Conservation (phyloP, 2,329 filamentous ascomycete species). For the Paraphoma sp. region DNA sequence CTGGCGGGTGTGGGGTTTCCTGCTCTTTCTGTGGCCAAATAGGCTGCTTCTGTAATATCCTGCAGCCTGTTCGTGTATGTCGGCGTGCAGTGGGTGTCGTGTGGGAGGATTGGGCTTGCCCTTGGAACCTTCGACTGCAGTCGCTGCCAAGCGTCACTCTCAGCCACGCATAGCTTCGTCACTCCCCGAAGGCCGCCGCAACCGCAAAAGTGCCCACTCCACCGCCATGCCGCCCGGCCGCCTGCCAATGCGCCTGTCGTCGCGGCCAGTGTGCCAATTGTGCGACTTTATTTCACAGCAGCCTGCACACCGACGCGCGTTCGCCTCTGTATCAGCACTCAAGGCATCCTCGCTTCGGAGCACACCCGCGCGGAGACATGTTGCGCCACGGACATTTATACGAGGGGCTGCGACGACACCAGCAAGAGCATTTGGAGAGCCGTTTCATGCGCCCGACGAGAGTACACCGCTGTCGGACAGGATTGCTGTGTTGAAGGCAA, state of each 20-base stretch:
- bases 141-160: slow-evolving; percentile 10
- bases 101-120: slow-evolving; percentile 15
- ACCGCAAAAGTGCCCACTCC: slow-evolving; percentile 1
- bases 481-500: slow-evolving; percentile 25
- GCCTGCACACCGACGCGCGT: slow-evolving; percentile 36
- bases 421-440: slow-evolving; percentile 17
- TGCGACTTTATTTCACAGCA: slow-evolving; percentile 42
- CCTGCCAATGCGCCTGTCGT: slow-evolving; percentile 33
- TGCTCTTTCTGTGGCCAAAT: background rate
- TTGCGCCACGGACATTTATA: slow-evolving; percentile 18
- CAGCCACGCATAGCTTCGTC: slow-evolving; percentile 27
- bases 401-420: slow-evolving; percentile 29
- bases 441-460: slow-evolving; percentile 17
- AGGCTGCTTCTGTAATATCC: slow-evolving; percentile 8
- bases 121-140: slow-evolving; percentile 14
- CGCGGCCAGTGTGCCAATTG: slow-evolving; percentile 43
- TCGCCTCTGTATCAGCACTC: slow-evolving; percentile 30
- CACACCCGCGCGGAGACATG: slow-evolving; percentile 25
- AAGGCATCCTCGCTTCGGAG: slow-evolving; percentile 33
- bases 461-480: slow-evolving; percentile 23
- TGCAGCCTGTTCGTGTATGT: slow-evolving; percentile 24
- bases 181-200: slow-evolving; percentile 23
- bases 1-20: background rate
- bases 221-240: slow-evolving; percentile 36
- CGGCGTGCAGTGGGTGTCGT: slow-evolving; percentile 24